These are phyloP conservation scores for Sporothrix pseudoabietina DNA, from an alignment of 2,329 filamentous ascomycete species.

Conservation along the genomic window DNA sequence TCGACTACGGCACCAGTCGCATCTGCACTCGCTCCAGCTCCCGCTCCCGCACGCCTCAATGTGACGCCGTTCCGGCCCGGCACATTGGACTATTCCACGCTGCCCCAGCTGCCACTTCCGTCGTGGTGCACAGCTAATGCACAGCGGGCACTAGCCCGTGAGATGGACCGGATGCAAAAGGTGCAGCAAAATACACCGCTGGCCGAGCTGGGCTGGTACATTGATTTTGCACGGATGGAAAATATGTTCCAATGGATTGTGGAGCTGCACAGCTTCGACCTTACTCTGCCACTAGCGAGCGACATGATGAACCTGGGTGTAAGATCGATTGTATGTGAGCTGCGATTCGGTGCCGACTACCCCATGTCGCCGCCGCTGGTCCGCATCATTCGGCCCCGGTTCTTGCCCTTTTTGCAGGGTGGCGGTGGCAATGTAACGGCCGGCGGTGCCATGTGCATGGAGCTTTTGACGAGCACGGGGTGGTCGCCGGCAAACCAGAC, in stretches of 20 bases:
- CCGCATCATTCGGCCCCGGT: slow-evolving; percentile 77
- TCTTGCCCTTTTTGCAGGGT: slow-evolving; percentile 69
- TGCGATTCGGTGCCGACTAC: slow-evolving; percentile 76
- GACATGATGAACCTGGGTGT: slow-evolving; percentile 69
- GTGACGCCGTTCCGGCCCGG: slow-evolving; percentile 64
- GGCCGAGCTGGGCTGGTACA: slow-evolving; percentile 79
- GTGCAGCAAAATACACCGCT: slow-evolving; percentile 61
- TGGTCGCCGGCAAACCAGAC: slow-evolving; percentile 75
- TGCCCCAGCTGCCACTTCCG: slow-evolving; percentile 68
- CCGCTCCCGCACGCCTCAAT: not conserved
- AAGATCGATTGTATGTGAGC: slow-evolving; percentile 74
- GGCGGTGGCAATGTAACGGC: slow-evolving; percentile 85
- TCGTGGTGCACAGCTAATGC: slow-evolving; percentile 64
- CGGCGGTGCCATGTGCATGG: slow-evolving; percentile 83
- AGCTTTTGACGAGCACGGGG: slow-evolving; percentile 78
- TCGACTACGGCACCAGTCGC: too few relatives aligned
- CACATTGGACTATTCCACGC: slow-evolving; percentile 59
- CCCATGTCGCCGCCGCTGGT: slow-evolving; percentile 83
- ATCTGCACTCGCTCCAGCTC: not conserved
- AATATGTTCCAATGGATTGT: slow-evolving; percentile 93
- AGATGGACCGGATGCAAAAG: slow-evolving; percentile 65
- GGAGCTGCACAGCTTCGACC: slow-evolving; percentile 81
- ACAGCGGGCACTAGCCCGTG: slow-evolving; percentile 63
- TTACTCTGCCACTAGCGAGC: slow-evolving; percentile 65
- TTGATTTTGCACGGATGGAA: slow-evolving; percentile 65